Percentiles rank a stretch among this genome's conserved stretches.
Evolutionary conservation across 805 yeast genomes (phyloP).

Genomic region (Tetrapisispora arboricola): DNA sequence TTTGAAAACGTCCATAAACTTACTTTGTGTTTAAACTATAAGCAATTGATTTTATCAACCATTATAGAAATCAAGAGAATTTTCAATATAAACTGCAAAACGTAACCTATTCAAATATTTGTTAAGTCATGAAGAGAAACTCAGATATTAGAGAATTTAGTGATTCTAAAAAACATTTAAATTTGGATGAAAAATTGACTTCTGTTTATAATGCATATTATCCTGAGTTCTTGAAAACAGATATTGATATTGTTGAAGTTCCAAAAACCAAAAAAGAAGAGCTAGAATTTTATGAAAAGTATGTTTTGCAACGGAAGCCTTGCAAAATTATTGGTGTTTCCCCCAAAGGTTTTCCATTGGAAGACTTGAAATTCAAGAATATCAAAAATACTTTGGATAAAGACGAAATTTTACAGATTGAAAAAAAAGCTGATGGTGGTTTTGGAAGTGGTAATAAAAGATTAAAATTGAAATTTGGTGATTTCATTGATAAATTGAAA

Average conservation of each 20-base stretch:
- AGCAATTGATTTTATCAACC: no score
- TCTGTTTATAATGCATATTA: constrained; percentile 13
- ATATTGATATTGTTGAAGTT: constrained; percentile 13
- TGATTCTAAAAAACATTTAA: constrained; percentile 1
- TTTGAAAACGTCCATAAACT: no score
- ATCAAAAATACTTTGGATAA: constrained; percentile 32
- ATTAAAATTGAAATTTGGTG: constrained; percentile 38
- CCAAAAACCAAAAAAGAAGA: constrained; percentile 15
- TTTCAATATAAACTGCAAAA: no score
- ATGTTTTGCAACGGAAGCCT: constrained; percentile 38
- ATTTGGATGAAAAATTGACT: constrained; percentile 7
- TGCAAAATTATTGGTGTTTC: constrained; percentile 36
- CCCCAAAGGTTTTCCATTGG: constrained; percentile 26
- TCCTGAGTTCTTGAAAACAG: constrained; percentile 6
- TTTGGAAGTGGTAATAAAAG: constrained; percentile 58
- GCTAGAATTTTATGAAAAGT: constrained; percentile 31
- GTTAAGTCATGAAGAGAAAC: neutral
- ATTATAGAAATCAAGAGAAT: no score
- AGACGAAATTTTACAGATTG: constrained; percentile 41
- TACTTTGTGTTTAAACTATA: no score
- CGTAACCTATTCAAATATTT: neutral
- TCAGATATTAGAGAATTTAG: neutral
- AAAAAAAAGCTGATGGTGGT: constrained; percentile 48
- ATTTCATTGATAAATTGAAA: constrained; percentile 27
- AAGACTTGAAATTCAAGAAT: constrained; percentile 27